Evolutionary conservation across 805 yeast genomes (phyloP), one percentile per base, ranked within the genome.

Genomic region (Saccharomyces kudriavzevii): DNA sequence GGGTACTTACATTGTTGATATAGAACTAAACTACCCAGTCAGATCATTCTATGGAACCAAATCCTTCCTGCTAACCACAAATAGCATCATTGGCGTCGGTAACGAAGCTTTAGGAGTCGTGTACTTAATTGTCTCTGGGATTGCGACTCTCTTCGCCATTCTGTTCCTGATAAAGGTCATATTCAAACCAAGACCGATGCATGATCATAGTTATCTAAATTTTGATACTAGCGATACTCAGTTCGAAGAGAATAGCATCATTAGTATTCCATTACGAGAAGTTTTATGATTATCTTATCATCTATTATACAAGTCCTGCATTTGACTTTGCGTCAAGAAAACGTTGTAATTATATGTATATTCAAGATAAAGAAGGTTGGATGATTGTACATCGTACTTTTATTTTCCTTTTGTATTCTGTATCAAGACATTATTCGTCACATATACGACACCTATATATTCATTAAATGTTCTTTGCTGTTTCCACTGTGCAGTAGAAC

Each of bases 11-110:
- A 75, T 79, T 55, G 70, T 89, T 28, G 77, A 77, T 52, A 78
- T 92, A 55, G 88, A 75, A 10, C 70, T 86, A 69, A 85, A 90
- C 70, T 92, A 87, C 71, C 96, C 97, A 1, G 95, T 89, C 10
- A 66, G 82, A 0, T 71, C 81, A 5, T 92, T 83, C 72, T 92
- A 96, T 2, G 99, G 99, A 14, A 82, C 90, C 25, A 92, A 92
- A 70, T 79, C 89, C 2, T 58, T 92, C 35, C 85, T 92, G 0
- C 70, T 92, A 17, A 84, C 96, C 9, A 89, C 96, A 3, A 85
- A 87, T 54, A 79, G 87, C 43, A 83, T 85, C 2, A 78, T 91
- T 60, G 98, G 98, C 6, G 97, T 97, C 8, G 76, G 95, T 49
- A 90, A 91, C 69, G 69, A 85, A 68, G 82, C 87, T 58, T 70